phyloP scores from a whole-genome alignment of 2,329 filamentous ascomycete genomes.

The Pseudogymnoascus sp. region DNA sequence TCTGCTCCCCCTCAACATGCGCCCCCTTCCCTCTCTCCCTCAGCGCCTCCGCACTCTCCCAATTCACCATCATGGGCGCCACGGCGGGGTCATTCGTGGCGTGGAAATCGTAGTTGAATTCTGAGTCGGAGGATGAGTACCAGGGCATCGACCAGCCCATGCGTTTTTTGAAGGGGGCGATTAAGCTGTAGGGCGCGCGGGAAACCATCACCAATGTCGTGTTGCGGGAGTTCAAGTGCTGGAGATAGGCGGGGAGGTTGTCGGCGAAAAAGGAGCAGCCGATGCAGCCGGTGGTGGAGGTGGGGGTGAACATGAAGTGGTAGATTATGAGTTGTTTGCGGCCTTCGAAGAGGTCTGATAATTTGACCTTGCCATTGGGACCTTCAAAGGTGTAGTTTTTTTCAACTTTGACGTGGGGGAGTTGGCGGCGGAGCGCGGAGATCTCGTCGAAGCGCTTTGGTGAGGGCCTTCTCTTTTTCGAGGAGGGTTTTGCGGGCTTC shows the following conservation, averaged over 20 bases:
- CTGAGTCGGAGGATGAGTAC: conserved; percentile 31
- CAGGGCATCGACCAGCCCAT: conserved; percentile 39
- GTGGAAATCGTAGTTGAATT: conserved; percentile 38
- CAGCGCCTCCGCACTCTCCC: conserved; percentile 9
- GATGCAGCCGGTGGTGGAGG: conserved; percentile 31
- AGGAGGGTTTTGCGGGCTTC: conserved; percentile 30
- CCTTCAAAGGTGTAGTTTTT: conserved; percentile 33
- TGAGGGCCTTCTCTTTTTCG: conserved; percentile 32
- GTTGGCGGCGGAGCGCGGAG: conserved; percentile 28
- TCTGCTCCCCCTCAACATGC: conserved; percentile 29
- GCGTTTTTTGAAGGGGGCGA: conserved; percentile 32
- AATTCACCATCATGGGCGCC: conserved; percentile 25
- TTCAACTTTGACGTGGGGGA: conserved; percentile 36
- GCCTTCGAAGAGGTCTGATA: conserved; percentile 31
- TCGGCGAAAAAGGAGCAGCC: conserved; percentile 37
- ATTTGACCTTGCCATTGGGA: conserved; percentile 22
- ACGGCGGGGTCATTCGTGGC: conserved; percentile 29
- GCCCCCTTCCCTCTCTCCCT: conserved; percentile 17
- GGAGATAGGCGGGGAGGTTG: conserved; percentile 31
- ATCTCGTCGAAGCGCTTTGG: conserved; percentile 27
- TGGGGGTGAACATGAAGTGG: conserved; percentile 41
- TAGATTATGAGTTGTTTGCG: conserved; percentile 37
- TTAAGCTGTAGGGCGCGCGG: conserved; percentile 32
- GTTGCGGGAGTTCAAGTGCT: conserved; percentile 33
- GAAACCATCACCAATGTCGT: conserved; percentile 36